Conservation (phyloP, 163 green algal species). For the Coccomyxa subellipsoidea region DNA sequence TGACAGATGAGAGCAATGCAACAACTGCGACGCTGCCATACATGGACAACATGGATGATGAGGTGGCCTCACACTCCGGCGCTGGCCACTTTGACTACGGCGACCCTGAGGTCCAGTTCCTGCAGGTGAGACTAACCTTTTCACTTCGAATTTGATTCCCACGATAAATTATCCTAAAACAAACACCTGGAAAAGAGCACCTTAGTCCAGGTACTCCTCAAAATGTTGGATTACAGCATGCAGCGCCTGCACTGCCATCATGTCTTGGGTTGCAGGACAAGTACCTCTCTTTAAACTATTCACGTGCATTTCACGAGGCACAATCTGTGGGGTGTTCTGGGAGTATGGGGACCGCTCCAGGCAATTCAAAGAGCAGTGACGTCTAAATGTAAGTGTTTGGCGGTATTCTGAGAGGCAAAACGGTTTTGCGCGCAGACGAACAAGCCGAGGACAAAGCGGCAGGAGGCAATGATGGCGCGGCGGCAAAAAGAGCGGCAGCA, state of each 20-base stretch:
- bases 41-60: not conserved
- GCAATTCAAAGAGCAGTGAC: too few relatives aligned
- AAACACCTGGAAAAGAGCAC: too few relatives aligned
- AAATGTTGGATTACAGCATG: too few relatives aligned
- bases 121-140: not conserved
- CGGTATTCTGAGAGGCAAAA: too few relatives aligned
- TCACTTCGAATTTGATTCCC: not conserved
- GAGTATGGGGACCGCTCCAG: too few relatives aligned
- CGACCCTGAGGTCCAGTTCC: not conserved
- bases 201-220: too few relatives aligned
- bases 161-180: not conserved
- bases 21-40: not conserved
- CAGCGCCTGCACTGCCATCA: too few relatives aligned
- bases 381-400: too few relatives aligned
- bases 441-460: constrained; percentile 14
- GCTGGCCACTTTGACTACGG: not conserved
- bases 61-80: not conserved
- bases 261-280: too few relatives aligned
- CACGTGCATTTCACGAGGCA: too few relatives aligned
- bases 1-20: not conserved
- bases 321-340: too few relatives aligned
- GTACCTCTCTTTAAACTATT: too few relatives aligned
- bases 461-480: constrained; percentile 12
- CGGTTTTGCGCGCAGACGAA: not conserved
- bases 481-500: not conserved